phyloP scores from a whole-genome alignment of 805 yeast species.

The Candida parachauliodes region DNA sequence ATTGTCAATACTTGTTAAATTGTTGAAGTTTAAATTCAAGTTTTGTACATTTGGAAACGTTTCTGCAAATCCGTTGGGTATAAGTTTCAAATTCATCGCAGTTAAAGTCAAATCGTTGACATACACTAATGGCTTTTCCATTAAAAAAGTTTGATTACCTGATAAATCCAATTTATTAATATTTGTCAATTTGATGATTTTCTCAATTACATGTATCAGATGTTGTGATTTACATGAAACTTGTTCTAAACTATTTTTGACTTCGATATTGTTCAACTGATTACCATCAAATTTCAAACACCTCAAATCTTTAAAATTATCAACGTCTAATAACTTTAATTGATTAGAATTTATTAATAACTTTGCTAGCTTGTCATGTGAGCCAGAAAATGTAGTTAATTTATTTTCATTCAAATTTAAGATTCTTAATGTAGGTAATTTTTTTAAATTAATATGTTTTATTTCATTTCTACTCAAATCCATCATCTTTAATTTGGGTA shows the following conservation, averaged over 20 bases:
- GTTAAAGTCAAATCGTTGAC: conserved; percentile 41
- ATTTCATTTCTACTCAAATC: conserved; percentile 43
- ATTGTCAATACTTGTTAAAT: conserved; percentile 30
- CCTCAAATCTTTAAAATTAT: conserved; percentile 35
- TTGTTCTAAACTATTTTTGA: conserved; percentile 35
- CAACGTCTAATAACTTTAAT: conserved; percentile 28
- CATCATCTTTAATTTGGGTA: conserved; percentile 43
- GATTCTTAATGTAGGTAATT: conserved; percentile 30
- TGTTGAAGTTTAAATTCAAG: conserved; percentile 50
- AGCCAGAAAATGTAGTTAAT: conserved; percentile 17
- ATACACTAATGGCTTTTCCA: conserved; percentile 22
- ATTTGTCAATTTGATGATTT: conserved; percentile 18
- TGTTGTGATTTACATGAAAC: conserved; percentile 39
- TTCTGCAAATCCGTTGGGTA: conserved; percentile 36
- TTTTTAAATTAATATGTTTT: conserved; percentile 32
- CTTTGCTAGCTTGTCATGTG: conserved; percentile 32
- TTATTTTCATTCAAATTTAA: conserved; percentile 43
- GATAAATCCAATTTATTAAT: conserved; percentile 38
- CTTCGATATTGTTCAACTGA: conserved; percentile 19
- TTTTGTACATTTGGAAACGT: conserved; percentile 46
- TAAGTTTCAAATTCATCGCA: conserved; percentile 39
- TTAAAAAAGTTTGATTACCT: conserved; percentile 29
- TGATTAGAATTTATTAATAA: conserved; percentile 36
- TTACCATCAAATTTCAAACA: conserved; percentile 47
- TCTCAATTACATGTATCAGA: conserved; percentile 16